phyloP scores from a whole-genome alignment of 768 basidiomycete species.

The Tubosaeta sp. region DNA sequence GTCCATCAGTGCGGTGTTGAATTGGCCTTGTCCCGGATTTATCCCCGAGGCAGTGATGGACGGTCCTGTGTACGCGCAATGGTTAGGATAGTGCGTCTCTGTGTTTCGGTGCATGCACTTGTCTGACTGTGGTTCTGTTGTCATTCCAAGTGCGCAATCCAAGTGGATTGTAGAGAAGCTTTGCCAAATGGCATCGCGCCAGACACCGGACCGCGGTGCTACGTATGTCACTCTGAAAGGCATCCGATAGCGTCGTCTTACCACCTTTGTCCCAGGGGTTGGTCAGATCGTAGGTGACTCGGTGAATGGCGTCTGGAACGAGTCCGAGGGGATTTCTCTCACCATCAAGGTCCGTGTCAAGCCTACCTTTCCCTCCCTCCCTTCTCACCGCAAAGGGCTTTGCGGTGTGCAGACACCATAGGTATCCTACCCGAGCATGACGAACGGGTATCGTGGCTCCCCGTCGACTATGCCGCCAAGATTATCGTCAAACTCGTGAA shows the following conservation, averaged over 20 bases:
- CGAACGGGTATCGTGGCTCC: constrained; percentile 44
- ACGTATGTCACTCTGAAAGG: constrained; percentile 11
- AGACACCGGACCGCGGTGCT: constrained; percentile 20
- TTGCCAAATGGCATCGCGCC: constrained; percentile 37
- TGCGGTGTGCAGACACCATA: constrained; percentile 37
- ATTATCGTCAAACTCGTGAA: constrained; percentile 44
- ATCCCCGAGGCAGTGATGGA: constrained; percentile 25
- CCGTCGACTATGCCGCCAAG: constrained; percentile 47
- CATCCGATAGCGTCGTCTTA: too few species aligned
- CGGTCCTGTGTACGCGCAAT: constrained; percentile 29
- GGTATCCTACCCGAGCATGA: constrained; percentile 31
- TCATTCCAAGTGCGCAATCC: constrained; percentile 22
- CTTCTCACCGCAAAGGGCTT: background rate
- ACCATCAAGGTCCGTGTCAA: constrained; percentile 28
- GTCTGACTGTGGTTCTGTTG: background rate
- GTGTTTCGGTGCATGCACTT: too few species aligned
- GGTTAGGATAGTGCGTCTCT: constrained; percentile 30
- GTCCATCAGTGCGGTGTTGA: constrained; percentile 36
- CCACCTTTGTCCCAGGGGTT: constrained; percentile 33
- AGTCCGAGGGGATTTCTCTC: constrained; percentile 40
- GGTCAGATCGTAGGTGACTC: constrained; percentile 56
- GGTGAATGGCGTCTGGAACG: constrained; percentile 47
- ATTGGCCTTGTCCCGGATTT: too few species aligned
- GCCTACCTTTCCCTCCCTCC: too few species aligned
- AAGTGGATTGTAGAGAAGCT: constrained; percentile 57